Evolutionary conservation across 2,329 filamentous ascomycete genomes (phyloP).

Genomic region (Fusarium scirpi): DNA sequence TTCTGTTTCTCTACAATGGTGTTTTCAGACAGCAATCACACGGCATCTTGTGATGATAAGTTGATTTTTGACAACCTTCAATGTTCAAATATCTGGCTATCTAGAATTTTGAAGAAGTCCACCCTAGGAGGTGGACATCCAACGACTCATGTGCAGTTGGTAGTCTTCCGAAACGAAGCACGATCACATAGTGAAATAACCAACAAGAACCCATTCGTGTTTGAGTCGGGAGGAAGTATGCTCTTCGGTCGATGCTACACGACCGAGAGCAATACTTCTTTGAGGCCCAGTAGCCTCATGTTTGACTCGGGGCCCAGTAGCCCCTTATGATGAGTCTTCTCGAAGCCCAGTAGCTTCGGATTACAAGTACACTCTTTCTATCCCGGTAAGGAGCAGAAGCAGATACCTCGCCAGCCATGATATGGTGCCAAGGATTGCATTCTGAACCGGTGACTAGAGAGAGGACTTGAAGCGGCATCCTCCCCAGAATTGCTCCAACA

Average conservation of each 20-base stretch:
- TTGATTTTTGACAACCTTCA: conserved; percentile 14
- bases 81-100: conserved; percentile 29
- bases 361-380: conserved; percentile 22
- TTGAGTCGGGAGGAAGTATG: conserved; percentile 19
- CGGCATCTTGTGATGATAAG: not conserved
- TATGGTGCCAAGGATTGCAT: not conserved
- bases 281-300: conserved; percentile 28
- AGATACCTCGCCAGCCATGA: not conserved
- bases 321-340: conserved; percentile 30
- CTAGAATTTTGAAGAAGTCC: conserved; percentile 27
- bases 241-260: conserved; percentile 31
- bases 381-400: conserved; percentile 13
- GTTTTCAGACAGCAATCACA: not conserved
- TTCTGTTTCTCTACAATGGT: not conserved
- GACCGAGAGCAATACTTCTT: not conserved
- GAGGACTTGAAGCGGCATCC: conserved; percentile 15
- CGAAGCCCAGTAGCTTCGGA: conserved; percentile 36
- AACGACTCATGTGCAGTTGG: conserved; percentile 38
- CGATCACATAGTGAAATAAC: conserved; percentile 33
- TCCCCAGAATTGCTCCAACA: conserved; percentile 1
- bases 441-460: conserved; percentile 18
- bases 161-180: conserved; percentile 39
- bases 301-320: conserved; percentile 25
- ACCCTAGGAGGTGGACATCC: conserved; percentile 38
- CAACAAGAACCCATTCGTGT: conserved; percentile 32